Evolutionary conservation across 2,329 filamentous ascomycete species (phyloP).

Genomic region (Sporothrix variecibatus): DNA sequence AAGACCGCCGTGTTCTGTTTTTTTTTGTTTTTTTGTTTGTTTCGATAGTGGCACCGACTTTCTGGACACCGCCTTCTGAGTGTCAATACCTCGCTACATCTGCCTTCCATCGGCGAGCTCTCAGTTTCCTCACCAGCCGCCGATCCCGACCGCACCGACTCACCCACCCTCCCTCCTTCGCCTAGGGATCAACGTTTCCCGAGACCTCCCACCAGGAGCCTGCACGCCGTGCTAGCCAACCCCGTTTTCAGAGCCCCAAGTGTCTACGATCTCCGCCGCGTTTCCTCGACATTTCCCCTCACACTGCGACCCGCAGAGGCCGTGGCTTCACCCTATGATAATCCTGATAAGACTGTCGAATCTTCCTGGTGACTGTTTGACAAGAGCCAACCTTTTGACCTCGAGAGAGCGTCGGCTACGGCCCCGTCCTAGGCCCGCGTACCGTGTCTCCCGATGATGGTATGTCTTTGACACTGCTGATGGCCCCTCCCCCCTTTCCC

Average conservation of each 20-base stretch:
- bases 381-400: neutral
- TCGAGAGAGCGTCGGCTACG: slow-evolving; percentile 28
- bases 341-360: neutral
- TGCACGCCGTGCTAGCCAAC: neutral
- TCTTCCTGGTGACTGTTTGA: neutral
- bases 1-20: neutral
- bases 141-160: neutral
- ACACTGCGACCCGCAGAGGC: slow-evolving; percentile 4
- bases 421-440: slow-evolving; percentile 28
- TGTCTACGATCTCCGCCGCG: neutral
- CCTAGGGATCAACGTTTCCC: neutral
- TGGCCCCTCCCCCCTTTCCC: no score
- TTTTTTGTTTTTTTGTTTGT: neutral
- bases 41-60: neutral
- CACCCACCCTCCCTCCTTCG: neutral
- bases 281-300: neutral
- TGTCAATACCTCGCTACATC: neutral
- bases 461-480: slow-evolving; percentile 16
- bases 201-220: neutral
- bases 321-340: slow-evolving; percentile 12
- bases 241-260: neutral
- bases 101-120: neutral
- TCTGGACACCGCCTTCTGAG: no score
- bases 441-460: slow-evolving; percentile 33
- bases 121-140: neutral